A percentile compares a stretch with the other conserved stretches of the same genome.
phyloP scores from a whole-genome alignment of 768 basidiomycete species.

The Leccinellum albellum region DNA sequence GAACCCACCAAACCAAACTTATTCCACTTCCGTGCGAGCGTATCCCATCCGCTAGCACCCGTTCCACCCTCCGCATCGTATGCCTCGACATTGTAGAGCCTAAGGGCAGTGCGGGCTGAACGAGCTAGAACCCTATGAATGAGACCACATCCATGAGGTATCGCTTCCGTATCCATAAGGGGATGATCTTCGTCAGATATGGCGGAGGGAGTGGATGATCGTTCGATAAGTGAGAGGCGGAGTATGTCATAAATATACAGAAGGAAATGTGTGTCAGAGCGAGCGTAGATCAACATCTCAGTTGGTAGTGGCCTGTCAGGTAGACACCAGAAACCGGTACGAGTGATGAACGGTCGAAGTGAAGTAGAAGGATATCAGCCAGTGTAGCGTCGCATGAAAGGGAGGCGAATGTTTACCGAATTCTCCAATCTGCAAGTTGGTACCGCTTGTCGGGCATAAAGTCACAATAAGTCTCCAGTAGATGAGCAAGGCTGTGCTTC shows the following conservation, averaged over 20 bases:
- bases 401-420: slow-evolving; percentile 49
- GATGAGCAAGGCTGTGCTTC: slow-evolving; percentile 75
- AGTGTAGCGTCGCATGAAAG: neutral
- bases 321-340: neutral
- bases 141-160: slow-evolving; percentile 35
- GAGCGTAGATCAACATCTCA: slow-evolving; percentile 91
- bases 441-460: slow-evolving; percentile 93
- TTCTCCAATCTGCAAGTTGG: slow-evolving; percentile 96
- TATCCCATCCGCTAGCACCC: slow-evolving; percentile 75
- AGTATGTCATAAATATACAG: slow-evolving; percentile 90
- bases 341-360: neutral
- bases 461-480: slow-evolving; percentile 86
- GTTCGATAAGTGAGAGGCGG: slow-evolving; percentile 81
- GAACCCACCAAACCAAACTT: slow-evolving; percentile 44
- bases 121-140: slow-evolving; percentile 64
- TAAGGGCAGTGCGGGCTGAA: slow-evolving; percentile 74
- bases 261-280: slow-evolving; percentile 95
- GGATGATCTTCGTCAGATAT: slow-evolving; percentile 14
- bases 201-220: slow-evolving; percentile 35
- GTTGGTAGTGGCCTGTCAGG: slow-evolving; percentile 63
- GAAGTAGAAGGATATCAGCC: neutral
- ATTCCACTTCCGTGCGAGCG: slow-evolving; percentile 79
- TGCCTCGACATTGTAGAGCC: slow-evolving; percentile 61
- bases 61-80: slow-evolving; percentile 65
- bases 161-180: neutral